Conservation (phyloP, 1,284 basidiomycete genomes). For the Ustilago cynodontis region DNA sequence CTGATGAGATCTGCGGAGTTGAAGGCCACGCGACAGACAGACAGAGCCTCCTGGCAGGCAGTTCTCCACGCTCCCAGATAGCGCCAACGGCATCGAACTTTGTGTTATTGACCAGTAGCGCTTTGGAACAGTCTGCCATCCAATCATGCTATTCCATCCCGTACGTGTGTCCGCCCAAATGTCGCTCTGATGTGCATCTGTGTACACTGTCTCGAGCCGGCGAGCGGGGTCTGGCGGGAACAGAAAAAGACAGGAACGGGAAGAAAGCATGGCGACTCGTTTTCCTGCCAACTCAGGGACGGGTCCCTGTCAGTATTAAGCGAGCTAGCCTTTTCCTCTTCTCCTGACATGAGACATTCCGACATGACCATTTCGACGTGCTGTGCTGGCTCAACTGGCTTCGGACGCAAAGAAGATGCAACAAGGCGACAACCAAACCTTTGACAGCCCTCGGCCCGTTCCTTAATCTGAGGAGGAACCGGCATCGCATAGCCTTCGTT, state of each 20-base stretch:
- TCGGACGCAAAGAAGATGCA: background rate
- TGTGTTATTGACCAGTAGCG: background rate
- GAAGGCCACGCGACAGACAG: background rate
- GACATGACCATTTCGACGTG: background rate
- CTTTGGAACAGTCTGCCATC: background rate
- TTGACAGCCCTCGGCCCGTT: background rate
- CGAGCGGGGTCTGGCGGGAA: conserved; percentile 1
- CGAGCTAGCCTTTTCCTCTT: conserved; percentile 1
- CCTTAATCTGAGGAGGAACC: background rate
- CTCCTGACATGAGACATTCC: conserved; percentile 19
- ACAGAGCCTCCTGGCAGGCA: background rate
- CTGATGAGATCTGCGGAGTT: conserved; percentile 21
- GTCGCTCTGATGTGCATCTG: no score
- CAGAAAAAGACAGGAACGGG: background rate
- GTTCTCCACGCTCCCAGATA: background rate
- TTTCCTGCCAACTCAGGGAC: background rate
- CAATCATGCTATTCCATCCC: background rate
- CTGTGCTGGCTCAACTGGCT: background rate
- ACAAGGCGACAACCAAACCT: background rate
- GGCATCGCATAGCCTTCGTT: background rate
- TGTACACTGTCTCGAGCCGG: background rate
- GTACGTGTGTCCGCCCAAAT: no score
- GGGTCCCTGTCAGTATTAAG: conserved; percentile 3
- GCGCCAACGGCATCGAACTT: background rate
- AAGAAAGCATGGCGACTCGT: background rate